A percentile compares a stretch with the other conserved stretches of the same genome.
These are phyloP conservation scores for Paramecium biaurelia DNA, from an alignment of 73 alveolate species.

Conservation along the genomic window DNA sequence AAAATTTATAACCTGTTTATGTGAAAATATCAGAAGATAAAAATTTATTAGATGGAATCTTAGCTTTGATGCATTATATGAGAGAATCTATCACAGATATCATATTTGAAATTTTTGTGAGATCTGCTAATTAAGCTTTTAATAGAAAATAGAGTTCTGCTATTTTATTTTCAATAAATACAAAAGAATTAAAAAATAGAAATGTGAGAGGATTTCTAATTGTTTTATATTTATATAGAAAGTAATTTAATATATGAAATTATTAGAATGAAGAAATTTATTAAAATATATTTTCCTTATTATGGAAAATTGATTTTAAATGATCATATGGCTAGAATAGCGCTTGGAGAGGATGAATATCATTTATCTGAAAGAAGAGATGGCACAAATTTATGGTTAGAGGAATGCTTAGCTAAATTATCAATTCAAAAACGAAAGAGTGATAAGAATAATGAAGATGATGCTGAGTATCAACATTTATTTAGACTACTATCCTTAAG, in stretches of 20 bases:
- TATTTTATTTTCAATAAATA: slow-evolving; percentile 4
- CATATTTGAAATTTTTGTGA: slow-evolving; percentile 16
- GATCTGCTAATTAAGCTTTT: slow-evolving; percentile 49
- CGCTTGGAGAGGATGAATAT: slow-evolving; percentile 45
- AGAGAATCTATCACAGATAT: slow-evolving; percentile 43
- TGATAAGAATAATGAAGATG: slow-evolving; percentile 9
- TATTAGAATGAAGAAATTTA: slow-evolving; percentile 28
- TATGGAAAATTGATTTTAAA: slow-evolving; percentile 36
- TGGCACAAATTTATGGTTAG: slow-evolving; percentile 1
- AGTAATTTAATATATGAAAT: background rate
- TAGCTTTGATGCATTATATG: slow-evolving; percentile 45
- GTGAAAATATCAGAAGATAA: slow-evolving; percentile 44
- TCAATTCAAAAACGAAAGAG: background rate
- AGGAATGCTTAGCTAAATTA: background rate
- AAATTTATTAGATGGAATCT: slow-evolving; percentile 41
- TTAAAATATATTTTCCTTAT: slow-evolving; percentile 41
- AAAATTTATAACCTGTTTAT: slow-evolving; percentile 24
- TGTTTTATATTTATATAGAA: background rate
- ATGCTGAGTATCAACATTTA: background rate
- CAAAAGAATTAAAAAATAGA: slow-evolving; percentile 38
- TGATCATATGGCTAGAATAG: slow-evolving; percentile 51
- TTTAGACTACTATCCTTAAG: slow-evolving; percentile 15
- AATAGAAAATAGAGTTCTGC: slow-evolving; percentile 14
- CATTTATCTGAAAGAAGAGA: slow-evolving; percentile 9
- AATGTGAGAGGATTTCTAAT: slow-evolving; percentile 30